Conservation (phyloP, 2,329 filamentous ascomycete genomes). For the Penicillium sp. region DNA sequence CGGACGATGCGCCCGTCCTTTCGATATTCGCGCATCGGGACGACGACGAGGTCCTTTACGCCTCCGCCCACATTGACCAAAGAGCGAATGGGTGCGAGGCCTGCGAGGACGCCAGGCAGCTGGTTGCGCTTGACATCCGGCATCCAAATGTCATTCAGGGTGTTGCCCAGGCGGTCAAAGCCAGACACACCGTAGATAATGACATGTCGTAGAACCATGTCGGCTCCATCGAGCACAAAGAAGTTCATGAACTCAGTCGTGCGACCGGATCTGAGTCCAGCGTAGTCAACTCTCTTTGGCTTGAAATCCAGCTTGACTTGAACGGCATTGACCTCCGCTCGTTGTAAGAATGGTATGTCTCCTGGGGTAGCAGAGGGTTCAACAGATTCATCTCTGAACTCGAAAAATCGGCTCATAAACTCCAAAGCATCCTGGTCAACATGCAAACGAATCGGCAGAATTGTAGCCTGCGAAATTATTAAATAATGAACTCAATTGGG, state of each 20-base stretch:
- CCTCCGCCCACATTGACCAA: slow-evolving; percentile 89
- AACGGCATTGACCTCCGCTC: slow-evolving; percentile 81
- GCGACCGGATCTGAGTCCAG: slow-evolving; percentile 83
- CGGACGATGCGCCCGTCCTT: slow-evolving; percentile 92
- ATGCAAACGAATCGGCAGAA: slow-evolving; percentile 85
- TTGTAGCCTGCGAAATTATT: slow-evolving; percentile 51
- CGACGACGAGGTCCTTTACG: slow-evolving; percentile 79
- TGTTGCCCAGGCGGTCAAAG: slow-evolving; percentile 86
- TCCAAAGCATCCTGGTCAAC: slow-evolving; percentile 97
- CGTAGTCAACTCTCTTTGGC: slow-evolving; percentile 96
- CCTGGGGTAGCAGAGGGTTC: slow-evolving; percentile 58
- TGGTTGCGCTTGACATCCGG: slow-evolving; percentile 89
- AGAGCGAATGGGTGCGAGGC: slow-evolving; percentile 84
- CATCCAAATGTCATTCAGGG: slow-evolving; percentile 94
- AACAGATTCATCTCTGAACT: slow-evolving; percentile 80
- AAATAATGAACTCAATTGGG: slow-evolving; percentile 1
- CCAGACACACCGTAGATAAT: slow-evolving; percentile 92
- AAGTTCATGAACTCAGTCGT: slow-evolving; percentile 99
- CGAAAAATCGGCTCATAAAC: slow-evolving; percentile 96
- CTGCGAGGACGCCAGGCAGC: slow-evolving; percentile 82
- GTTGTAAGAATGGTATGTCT: slow-evolving; percentile 83
- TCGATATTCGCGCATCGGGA: slow-evolving; percentile 88
- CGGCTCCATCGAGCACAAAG: slow-evolving; percentile 82
- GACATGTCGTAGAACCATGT: slow-evolving; percentile 80
- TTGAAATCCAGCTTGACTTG: slow-evolving; percentile 93